These are phyloP conservation scores for Fusarium odoratissimum DNA, from an alignment of 2,329 filamentous ascomycete genomes.

Conservation along the genomic window DNA sequence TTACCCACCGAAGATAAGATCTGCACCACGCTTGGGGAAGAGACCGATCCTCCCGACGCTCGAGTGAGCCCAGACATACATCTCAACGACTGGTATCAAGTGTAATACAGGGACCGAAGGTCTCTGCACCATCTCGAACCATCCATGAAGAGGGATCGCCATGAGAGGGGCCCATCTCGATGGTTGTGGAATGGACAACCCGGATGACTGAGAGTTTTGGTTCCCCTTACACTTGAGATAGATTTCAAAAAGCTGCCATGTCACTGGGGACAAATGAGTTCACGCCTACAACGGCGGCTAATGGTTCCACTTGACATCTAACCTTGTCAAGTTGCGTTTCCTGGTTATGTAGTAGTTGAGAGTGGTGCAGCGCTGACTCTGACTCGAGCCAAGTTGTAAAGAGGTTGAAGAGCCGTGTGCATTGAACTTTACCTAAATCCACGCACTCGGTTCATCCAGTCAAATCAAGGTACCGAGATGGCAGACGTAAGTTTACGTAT, in stretches of 20 bases:
- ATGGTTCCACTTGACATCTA: background rate
- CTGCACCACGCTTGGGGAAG: background rate
- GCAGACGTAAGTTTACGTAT: background rate
- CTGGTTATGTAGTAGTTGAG: background rate
- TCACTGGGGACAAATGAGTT: background rate
- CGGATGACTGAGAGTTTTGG: background rate
- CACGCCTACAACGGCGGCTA: background rate
- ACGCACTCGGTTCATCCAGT: background rate
- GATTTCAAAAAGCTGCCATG: background rate
- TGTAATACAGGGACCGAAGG: background rate
- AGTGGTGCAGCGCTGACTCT: slow-evolving; percentile 9
- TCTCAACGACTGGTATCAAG: background rate
- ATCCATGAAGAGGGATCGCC: background rate
- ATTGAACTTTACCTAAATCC: background rate
- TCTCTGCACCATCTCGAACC: background rate
- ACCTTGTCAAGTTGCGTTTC: background rate
- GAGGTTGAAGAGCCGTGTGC: background rate
- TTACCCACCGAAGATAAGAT: slow-evolving; percentile 1
- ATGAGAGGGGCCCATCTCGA: background rate
- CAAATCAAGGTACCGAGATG: background rate
- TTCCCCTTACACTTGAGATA: background rate
- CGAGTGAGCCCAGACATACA: background rate
- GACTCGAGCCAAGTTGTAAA: background rate
- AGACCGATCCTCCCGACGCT: background rate
- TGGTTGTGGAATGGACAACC: background rate